Evolutionary conservation across 2,329 filamentous ascomycete species (phyloP).

Genomic region (Colletotrichum tanaceti): DNA sequence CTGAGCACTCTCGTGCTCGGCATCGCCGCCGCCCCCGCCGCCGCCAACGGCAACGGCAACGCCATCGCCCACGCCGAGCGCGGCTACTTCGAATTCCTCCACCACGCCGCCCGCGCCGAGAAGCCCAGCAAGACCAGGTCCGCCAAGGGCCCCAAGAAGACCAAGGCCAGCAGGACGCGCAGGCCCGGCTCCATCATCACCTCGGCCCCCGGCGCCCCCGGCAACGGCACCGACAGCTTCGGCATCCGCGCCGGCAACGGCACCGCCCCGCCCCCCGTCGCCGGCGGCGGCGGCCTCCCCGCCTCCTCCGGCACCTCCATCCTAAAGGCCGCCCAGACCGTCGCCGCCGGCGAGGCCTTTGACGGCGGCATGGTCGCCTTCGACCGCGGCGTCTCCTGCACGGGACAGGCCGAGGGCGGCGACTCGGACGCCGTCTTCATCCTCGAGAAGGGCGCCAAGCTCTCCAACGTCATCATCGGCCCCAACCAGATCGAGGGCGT

Average conservation of each 20-base stretch:
- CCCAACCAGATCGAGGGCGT: slow-evolving; percentile 58
- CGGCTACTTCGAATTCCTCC: slow-evolving; percentile 37
- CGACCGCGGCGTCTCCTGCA: slow-evolving; percentile 56
- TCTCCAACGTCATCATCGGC: slow-evolving; percentile 60
- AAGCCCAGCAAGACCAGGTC: slow-evolving; percentile 28
- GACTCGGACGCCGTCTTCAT: slow-evolving; percentile 57
- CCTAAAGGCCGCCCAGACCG: slow-evolving; percentile 43
- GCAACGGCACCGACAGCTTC: slow-evolving; percentile 15
- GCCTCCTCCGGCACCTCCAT: slow-evolving; percentile 45
- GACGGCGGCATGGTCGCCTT: slow-evolving; percentile 48
- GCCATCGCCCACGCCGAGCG: slow-evolving; percentile 29
- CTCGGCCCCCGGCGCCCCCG: slow-evolving; percentile 15
- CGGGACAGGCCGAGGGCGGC: slow-evolving; percentile 56
- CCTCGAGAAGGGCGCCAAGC: slow-evolving; percentile 55
- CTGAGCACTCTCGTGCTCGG: slow-evolving; percentile 36
- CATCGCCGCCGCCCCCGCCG: slow-evolving; percentile 32
- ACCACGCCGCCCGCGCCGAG: slow-evolving; percentile 34
- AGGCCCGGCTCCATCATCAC: slow-evolving; percentile 31
- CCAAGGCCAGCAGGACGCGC: slow-evolving; percentile 28
- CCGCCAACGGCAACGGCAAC: slow-evolving; percentile 16
- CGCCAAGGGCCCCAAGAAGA: slow-evolving; percentile 25
- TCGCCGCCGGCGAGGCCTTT: slow-evolving; percentile 47
- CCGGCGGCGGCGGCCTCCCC: slow-evolving; percentile 44
- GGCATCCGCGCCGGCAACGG: slow-evolving; percentile 18
- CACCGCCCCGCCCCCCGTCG: slow-evolving; percentile 22